These are phyloP conservation scores for Pleurotus eryngii DNA, from an alignment of 768 basidiomycete species.

Conservation along the genomic window DNA sequence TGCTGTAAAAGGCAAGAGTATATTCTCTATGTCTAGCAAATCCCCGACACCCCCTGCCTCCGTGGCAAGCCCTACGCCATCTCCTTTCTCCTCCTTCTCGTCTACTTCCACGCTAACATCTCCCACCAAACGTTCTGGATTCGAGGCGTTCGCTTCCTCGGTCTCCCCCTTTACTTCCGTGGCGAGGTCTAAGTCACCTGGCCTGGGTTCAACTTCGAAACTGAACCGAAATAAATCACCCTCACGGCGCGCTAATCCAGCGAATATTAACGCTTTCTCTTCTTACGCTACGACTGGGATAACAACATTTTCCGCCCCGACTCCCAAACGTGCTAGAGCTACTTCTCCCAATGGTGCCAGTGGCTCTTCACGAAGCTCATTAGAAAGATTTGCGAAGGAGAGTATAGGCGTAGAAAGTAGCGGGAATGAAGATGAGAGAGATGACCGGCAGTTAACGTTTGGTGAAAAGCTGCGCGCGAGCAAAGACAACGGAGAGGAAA, in stretches of 20 bases:
- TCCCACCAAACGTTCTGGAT: constrained; percentile 47
- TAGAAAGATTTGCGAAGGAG: constrained; percentile 35
- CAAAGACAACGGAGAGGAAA: constrained; percentile 56
- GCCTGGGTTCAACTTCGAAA: constrained; percentile 37
- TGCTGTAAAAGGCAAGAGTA: constrained; percentile 64
- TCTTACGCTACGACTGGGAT: constrained; percentile 49
- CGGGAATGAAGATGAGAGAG: constrained; percentile 45
- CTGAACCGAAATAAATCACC: constrained; percentile 55
- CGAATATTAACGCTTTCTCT: constrained; percentile 53
- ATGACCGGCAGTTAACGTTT: constrained; percentile 44
- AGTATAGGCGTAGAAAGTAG: constrained; percentile 29
- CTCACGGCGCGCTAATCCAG: constrained; percentile 38
- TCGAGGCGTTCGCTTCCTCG: constrained; percentile 53
- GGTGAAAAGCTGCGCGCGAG: constrained; percentile 65
- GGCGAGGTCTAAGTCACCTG: constrained; percentile 55
- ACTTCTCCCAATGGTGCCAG: constrained; percentile 36
- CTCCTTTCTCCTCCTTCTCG: constrained; percentile 26
- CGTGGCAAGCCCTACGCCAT: constrained; percentile 23
- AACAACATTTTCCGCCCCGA: constrained; percentile 49
- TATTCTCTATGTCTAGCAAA: constrained; percentile 33
- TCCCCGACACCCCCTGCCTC: constrained; percentile 21
- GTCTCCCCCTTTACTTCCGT: constrained; percentile 49
- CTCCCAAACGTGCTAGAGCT: constrained; percentile 52
- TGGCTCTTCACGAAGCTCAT: constrained; percentile 39
- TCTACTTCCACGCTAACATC: constrained; percentile 18